Evolutionary conservation across 1,284 basidiomycete species (phyloP).

Genomic region (Fomes fomentarius): DNA sequence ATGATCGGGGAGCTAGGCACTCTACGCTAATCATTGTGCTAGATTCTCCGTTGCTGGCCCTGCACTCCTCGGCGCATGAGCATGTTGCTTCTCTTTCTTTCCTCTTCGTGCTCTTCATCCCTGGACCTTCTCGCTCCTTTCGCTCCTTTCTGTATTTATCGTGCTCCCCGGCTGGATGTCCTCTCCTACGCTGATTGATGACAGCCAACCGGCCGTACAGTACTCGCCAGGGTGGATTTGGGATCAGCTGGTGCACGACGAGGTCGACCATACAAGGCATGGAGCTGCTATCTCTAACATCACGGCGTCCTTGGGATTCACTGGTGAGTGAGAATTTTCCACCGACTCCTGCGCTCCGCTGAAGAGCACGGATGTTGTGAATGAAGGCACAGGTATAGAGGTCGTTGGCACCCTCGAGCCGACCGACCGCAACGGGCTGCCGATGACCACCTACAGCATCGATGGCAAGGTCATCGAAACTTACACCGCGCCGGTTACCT

Average conservation of each 20-base stretch:
- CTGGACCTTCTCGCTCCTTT: no score
- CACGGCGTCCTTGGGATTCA: constrained; percentile 9
- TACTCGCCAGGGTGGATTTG: constrained; percentile 19
- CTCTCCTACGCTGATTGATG: constrained; percentile 13
- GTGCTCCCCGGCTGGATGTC: background rate
- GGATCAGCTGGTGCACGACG: constrained; percentile 13
- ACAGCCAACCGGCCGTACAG: constrained; percentile 14
- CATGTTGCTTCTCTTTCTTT: background rate
- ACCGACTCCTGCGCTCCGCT: no score
- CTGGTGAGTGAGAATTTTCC: no score
- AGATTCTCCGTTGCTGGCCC: background rate
- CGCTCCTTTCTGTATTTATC: background rate
- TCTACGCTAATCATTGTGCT: background rate
- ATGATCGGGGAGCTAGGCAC: background rate
- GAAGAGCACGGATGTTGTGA: no score
- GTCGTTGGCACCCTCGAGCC: no score
- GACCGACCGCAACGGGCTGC: no score
- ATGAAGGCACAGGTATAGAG: no score
- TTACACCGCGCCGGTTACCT: no score
- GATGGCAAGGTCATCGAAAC: no score
- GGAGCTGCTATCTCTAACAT: constrained; percentile 5
- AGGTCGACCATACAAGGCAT: constrained; percentile 19
- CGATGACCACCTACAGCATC: no score
- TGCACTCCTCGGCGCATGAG: background rate
- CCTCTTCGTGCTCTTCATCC: background rate